These are phyloP conservation scores for Coniferiporia sulphurascens DNA, from an alignment of 1,284 basidiomycete species.

Conservation along the genomic window DNA sequence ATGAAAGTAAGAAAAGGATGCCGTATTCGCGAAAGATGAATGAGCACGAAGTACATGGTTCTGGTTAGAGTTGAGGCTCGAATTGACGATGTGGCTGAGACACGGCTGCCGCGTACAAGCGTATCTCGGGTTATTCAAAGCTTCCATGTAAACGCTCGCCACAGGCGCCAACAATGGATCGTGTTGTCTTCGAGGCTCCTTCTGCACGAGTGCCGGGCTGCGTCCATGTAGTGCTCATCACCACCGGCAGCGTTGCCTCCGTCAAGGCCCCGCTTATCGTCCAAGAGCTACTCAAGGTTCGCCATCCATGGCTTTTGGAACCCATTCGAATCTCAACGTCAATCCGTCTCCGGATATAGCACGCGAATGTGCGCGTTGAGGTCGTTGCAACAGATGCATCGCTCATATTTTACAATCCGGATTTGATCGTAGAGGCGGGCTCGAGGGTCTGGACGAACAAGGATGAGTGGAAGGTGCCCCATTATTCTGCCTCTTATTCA, in stretches of 20 bases:
- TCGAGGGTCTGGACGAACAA: constrained; percentile 82
- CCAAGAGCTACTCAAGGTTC: constrained; percentile 63
- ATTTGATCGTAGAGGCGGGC: constrained; percentile 46
- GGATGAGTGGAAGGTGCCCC: constrained; percentile 88
- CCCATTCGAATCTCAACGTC: too few relatives aligned
- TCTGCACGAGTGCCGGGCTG: constrained; percentile 26
- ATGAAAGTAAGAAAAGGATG: too few relatives aligned
- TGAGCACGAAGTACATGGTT: too few relatives aligned
- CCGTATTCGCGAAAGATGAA: neutral
- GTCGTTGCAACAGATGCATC: constrained; percentile 80
- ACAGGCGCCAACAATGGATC: constrained; percentile 4
- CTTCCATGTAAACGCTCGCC: neutral
- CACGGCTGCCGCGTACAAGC: too few relatives aligned
- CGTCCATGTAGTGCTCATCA: constrained; percentile 77
- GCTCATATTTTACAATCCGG: constrained; percentile 69
- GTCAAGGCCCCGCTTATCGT: constrained; percentile 92
- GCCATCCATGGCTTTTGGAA: constrained; percentile 25
- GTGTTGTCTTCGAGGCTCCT: constrained; percentile 9
- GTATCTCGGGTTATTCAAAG: too few relatives aligned
- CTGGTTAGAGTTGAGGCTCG: too few relatives aligned
- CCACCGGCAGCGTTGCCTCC: constrained; percentile 91
- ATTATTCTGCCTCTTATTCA: too few relatives aligned
- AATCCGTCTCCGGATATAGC: constrained; percentile 36
- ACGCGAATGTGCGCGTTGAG: constrained; percentile 72
- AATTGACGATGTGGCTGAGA: too few relatives aligned